phyloP scores from a whole-genome alignment of 768 basidiomycete species.

The Pisolithus microcarpus region DNA sequence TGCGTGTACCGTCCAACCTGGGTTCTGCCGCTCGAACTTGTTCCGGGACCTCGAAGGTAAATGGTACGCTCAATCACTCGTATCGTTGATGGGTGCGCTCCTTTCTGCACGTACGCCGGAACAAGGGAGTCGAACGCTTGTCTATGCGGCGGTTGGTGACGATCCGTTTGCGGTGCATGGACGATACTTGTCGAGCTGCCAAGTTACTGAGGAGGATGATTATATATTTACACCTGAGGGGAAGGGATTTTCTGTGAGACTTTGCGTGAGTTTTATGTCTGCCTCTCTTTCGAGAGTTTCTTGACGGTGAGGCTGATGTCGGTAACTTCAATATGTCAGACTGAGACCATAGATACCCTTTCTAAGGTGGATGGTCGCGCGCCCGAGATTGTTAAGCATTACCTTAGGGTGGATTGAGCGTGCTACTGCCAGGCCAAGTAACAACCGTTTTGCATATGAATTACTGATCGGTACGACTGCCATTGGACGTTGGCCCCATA shows the following conservation, averaged over 20 bases:
- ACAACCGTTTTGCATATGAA: not conserved
- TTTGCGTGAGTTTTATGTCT: slow-evolving; percentile 26
- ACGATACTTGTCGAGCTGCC: slow-evolving; percentile 21
- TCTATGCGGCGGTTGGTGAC: slow-evolving; percentile 26
- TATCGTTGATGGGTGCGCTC: slow-evolving; percentile 3
- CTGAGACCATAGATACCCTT: slow-evolving; percentile 16
- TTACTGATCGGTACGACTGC: no score
- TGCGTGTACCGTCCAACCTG: slow-evolving; percentile 24
- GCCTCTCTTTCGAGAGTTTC: not conserved
- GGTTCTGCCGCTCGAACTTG: no score
- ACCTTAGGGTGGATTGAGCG: slow-evolving; percentile 1
- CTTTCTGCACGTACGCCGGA: slow-evolving; percentile 24
- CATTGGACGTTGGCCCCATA: no score
- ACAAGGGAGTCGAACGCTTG: slow-evolving; percentile 28
- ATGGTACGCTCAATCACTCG: not conserved
- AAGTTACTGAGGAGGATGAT: slow-evolving; percentile 25
- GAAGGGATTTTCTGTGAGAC: slow-evolving; percentile 20
- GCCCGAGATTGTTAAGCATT: slow-evolving; percentile 11
- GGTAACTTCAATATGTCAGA: slow-evolving; percentile 4
- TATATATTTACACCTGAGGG: slow-evolving; percentile 24
- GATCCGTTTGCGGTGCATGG: slow-evolving; percentile 22
- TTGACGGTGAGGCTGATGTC: not conserved
- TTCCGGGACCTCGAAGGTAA: slow-evolving; percentile 6
- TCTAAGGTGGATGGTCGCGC: slow-evolving; percentile 16
- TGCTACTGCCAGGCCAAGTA: not conserved